These are phyloP conservation scores for Ceratocystis alfenasii DNA, from an alignment of 2,329 filamentous ascomycete genomes.

Conservation along the genomic window DNA sequence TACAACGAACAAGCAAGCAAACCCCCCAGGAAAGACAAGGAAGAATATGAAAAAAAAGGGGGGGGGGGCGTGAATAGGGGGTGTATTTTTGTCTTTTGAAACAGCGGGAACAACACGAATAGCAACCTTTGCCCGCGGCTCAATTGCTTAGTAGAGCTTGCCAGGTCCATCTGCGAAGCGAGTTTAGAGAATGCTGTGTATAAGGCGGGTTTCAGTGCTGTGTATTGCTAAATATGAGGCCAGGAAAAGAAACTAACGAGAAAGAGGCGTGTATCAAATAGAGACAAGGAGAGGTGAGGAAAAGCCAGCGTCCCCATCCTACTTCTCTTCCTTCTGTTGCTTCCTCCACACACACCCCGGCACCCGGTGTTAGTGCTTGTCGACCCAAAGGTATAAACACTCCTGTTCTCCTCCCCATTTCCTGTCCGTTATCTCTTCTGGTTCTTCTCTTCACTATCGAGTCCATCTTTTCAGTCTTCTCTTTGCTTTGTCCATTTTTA, in stretches of 20 bases:
- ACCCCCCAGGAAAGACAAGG: background rate
- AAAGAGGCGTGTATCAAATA: conserved; percentile 11
- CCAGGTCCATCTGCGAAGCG: background rate
- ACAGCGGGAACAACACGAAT: conserved; percentile 2
- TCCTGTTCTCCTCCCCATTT: background rate
- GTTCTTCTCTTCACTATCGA: conserved; percentile 15
- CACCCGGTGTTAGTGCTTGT: background rate
- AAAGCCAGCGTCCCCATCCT: background rate
- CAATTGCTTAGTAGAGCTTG: background rate
- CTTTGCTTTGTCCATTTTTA: background rate
- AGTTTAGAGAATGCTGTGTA: background rate
- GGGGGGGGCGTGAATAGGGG: background rate
- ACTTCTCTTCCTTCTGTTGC: background rate
- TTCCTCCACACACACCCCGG: background rate
- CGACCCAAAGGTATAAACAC: conserved; percentile 19
- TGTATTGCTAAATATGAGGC: background rate
- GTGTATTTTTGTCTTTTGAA: background rate
- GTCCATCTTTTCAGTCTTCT: conserved; percentile 13
- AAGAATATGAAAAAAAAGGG: too few relatives aligned
- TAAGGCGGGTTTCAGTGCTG: background rate
- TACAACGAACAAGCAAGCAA: conserved; percentile 3
- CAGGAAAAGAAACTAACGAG: conserved; percentile 1
- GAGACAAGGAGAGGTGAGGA: conserved; percentile 7
- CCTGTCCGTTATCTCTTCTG: background rate
- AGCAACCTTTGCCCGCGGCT: background rate